Evolutionary conservation across 2,329 filamentous ascomycete species (phyloP).

Genomic region (Rutstroemia sp.): DNA sequence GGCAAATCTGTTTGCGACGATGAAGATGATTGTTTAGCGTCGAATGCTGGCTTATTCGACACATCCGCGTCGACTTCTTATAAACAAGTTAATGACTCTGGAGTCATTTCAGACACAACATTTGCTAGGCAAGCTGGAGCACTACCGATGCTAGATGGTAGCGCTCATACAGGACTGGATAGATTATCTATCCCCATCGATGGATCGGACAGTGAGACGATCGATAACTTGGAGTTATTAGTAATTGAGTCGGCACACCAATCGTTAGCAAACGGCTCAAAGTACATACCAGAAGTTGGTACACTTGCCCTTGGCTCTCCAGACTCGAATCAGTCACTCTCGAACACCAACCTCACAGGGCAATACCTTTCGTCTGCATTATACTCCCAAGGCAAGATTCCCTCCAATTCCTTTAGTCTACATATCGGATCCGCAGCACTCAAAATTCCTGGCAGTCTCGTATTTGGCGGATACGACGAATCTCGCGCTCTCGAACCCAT

Average conservation of each 20-base stretch:
- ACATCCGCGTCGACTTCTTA: neutral
- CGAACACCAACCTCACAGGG: neutral
- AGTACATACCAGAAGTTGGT: neutral
- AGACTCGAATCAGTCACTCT: neutral
- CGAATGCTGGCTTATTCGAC: neutral
- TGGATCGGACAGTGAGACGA: neutral
- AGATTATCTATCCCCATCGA: neutral
- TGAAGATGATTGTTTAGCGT: neutral
- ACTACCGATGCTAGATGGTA: neutral
- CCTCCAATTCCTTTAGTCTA: conserved; percentile 21
- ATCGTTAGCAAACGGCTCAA: neutral
- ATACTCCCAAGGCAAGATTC: neutral
- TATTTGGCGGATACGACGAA: conserved; percentile 20
- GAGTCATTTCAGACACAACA: neutral
- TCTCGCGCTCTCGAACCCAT: conserved; percentile 13
- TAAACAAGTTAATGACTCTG: neutral
- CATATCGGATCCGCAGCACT: conserved; percentile 17
- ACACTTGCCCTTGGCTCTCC: neutral
- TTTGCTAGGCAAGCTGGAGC: neutral
- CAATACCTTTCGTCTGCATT: neutral
- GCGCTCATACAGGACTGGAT: neutral
- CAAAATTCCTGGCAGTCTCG: conserved; percentile 15
- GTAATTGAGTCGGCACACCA: neutral
- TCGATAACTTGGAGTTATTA: neutral
- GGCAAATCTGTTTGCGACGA: conserved; percentile 12